A percentile compares a stretch with the other conserved stretches of the same genome.
Conservation (phyloP, 192 early-diverging fungal species). For the Coemansia sp. region DNA sequence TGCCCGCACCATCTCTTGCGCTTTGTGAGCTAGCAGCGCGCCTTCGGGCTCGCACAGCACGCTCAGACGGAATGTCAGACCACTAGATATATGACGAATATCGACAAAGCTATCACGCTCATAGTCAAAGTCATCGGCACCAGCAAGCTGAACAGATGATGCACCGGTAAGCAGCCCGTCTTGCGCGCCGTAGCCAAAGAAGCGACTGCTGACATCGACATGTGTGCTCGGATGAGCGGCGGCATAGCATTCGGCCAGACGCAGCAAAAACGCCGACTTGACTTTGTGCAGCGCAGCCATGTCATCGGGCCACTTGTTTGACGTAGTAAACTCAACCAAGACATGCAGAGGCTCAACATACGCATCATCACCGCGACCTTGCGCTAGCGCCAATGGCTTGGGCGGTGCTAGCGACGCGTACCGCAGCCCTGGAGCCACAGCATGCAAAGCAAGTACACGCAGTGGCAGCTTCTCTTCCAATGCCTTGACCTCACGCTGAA, state of each 20-base stretch:
- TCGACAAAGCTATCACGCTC: slow-evolving; percentile 63
- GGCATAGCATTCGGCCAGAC: slow-evolving; percentile 63
- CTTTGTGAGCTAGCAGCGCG: slow-evolving; percentile 57
- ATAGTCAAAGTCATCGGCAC: slow-evolving; percentile 26
- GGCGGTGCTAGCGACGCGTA: slow-evolving; percentile 60
- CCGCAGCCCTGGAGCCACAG: slow-evolving; percentile 53
- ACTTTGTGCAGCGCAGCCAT: slow-evolving; percentile 82
- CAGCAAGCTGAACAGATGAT: slow-evolving; percentile 4
- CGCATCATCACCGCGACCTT: slow-evolving; percentile 46
- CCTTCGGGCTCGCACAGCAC: slow-evolving; percentile 74
- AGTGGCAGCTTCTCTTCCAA: slow-evolving; percentile 49
- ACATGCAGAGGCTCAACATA: slow-evolving; percentile 75
- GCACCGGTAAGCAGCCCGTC: slow-evolving; percentile 53
- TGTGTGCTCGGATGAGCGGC: slow-evolving; percentile 38
- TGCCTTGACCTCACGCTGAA: slow-evolving; percentile 26
- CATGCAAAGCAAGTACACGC: slow-evolving; percentile 38
- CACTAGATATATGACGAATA: slow-evolving; percentile 60
- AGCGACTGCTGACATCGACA: slow-evolving; percentile 45
- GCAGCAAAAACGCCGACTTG: slow-evolving; percentile 85
- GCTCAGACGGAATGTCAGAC: slow-evolving; percentile 80
- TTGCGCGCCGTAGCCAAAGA: slow-evolving; percentile 55
- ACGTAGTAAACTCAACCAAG: slow-evolving; percentile 79
- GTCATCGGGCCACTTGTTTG: slow-evolving; percentile 88
- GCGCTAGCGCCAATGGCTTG: slow-evolving; percentile 35
- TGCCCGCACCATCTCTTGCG: too few species aligned